A percentile compares a stretch with the other conserved stretches of the same genome.
Evolutionary conservation across 73 alveolate species (phyloP).

Genomic region (Effrenium voratum): DNA sequence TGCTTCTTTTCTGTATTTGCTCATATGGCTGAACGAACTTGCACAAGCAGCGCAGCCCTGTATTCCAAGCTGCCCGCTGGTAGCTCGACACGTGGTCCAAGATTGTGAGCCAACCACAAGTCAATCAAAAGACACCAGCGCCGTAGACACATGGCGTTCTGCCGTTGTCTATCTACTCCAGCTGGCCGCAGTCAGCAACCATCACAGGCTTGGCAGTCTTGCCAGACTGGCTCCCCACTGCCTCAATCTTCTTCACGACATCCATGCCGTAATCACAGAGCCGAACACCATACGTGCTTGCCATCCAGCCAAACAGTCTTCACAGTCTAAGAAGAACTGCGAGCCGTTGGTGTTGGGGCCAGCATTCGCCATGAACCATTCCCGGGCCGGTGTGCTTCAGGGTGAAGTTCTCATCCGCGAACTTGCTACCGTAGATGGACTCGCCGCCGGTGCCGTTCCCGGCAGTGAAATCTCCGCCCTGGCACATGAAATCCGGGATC

Average conservation of each 20-base stretch:
- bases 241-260: conserved; percentile 93
- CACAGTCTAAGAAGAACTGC: conserved; percentile 98
- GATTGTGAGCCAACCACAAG: conserved; percentile 95
- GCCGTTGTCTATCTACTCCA: conserved; percentile 1
- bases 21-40: no score
- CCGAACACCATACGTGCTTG: conserved; percentile 99
- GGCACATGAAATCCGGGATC: conserved; percentile 98
- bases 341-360: conserved; percentile 99
- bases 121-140: no score
- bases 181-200: conserved; percentile 95
- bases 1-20: no score
- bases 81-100: not conserved
- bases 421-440: conserved; percentile 97
- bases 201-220: conserved; percentile 82
- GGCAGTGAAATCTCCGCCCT: conserved; percentile 98
- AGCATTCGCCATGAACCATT: conserved; percentile 99
- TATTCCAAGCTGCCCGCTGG: not conserved
- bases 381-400: conserved; percentile 97
- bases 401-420: conserved; percentile 98
- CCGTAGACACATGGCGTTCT: no score
- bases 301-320: conserved; percentile 98
- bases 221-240: conserved; percentile 95
- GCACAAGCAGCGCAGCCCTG: no score
- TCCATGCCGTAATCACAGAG: conserved; percentile 96
- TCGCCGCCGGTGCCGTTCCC: conserved; percentile 99